These are phyloP conservation scores for Ganoderma boninense DNA, from an alignment of 1,284 basidiomycete species.

Conservation along the genomic window DNA sequence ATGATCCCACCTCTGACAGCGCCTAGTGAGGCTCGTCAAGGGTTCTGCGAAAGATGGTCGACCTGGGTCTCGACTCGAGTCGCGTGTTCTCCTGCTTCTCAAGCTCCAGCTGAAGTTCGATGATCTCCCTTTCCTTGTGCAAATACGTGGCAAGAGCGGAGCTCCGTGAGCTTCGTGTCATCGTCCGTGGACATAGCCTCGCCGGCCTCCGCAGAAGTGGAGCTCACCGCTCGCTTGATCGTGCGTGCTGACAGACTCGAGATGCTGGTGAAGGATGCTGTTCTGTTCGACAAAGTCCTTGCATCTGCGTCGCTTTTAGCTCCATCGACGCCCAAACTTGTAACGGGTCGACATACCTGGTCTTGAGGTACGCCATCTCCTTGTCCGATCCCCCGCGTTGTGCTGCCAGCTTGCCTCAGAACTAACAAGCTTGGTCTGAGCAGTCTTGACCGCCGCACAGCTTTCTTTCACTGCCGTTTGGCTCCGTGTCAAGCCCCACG, in stretches of 20 bases:
- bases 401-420: conserved; percentile 84
- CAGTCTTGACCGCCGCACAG: conserved; percentile 72
- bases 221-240: conserved; percentile 78
- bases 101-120: conserved; percentile 87
- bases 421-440: conserved; percentile 71
- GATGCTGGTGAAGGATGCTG: conserved; percentile 80
- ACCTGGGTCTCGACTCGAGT: conserved; percentile 79
- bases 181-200: conserved; percentile 58
- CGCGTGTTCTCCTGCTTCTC: conserved; percentile 86
- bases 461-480: conserved; percentile 65
- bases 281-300: conserved; percentile 87
- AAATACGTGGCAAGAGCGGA: conserved; percentile 83
- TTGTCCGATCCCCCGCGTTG: conserved; percentile 82
- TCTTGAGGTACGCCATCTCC: conserved; percentile 76
- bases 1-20: conserved; percentile 63
- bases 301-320: conserved; percentile 53
- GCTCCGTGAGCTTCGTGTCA: conserved; percentile 72
- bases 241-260: conserved; percentile 85
- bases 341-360: conserved; percentile 55
- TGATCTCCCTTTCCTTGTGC: conserved; percentile 90
- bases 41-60: conserved; percentile 72
- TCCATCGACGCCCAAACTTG: not conserved
- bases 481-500: conserved; percentile 63
- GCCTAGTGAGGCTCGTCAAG: conserved; percentile 76
- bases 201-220: conserved; percentile 49